Percentiles rank a stretch among this genome's conserved stretches.
Evolutionary conservation across 1,284 basidiomycete genomes (phyloP).

Genomic region (Rhodotorula sp.): DNA sequence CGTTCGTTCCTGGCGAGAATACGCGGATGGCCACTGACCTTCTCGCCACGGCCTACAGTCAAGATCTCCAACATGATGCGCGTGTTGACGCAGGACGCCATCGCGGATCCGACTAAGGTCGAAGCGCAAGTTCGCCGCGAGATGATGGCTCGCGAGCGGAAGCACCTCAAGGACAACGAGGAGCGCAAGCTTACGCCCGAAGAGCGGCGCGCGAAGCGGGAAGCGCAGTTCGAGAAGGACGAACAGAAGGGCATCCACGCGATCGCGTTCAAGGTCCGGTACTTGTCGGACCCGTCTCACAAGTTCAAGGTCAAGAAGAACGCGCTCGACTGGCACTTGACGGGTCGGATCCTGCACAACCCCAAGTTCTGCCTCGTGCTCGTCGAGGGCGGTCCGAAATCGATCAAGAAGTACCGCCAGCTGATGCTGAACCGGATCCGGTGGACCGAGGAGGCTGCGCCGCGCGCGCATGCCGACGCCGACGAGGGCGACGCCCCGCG

Average conservation of each 20-base stretch:
- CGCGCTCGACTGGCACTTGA: conserved; percentile 83
- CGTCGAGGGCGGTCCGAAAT: conserved; percentile 86
- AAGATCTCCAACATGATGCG: conserved; percentile 96
- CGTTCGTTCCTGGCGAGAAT: not conserved
- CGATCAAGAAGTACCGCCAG: conserved; percentile 81
- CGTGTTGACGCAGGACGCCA: conserved; percentile 91
- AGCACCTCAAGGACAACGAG: conserved; percentile 87
- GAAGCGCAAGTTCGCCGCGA: conserved; percentile 92
- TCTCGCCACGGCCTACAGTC: conserved; percentile 58
- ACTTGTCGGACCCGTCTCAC: conserved; percentile 86
- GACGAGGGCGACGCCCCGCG: conserved; percentile 53
- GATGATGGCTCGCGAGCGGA: conserved; percentile 82
- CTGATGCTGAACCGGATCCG: conserved; percentile 85
- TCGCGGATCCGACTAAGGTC: conserved; percentile 95
- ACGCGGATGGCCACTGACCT: conserved; percentile 22
- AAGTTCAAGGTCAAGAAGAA: conserved; percentile 96
- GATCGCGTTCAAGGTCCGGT: conserved; percentile 89
- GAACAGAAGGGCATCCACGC: conserved; percentile 84
- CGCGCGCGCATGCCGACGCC: conserved; percentile 55
- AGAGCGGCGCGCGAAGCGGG: conserved; percentile 79
- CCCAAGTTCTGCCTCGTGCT: conserved; percentile 85
- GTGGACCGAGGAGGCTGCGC: conserved; percentile 89
- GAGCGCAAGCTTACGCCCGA: conserved; percentile 90
- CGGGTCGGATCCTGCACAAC: conserved; percentile 86
- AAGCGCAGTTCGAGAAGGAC: conserved; percentile 71